These are phyloP conservation scores for Krasilnikovozyma curviuscula DNA, from an alignment of 768 basidiomycete species.

Conservation along the genomic window DNA sequence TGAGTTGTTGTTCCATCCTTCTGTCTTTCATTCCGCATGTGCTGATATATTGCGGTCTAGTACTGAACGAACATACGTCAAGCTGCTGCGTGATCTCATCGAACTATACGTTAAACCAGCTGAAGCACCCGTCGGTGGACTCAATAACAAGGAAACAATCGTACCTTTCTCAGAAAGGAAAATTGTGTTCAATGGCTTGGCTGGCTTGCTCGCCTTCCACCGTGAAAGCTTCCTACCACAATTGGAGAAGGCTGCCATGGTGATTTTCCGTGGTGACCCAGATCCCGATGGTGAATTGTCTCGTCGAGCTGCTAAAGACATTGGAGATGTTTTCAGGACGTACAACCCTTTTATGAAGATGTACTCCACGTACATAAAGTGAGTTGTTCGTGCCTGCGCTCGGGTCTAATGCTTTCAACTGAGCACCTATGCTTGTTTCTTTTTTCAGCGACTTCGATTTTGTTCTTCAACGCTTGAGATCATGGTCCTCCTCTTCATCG, in stretches of 20 bases:
- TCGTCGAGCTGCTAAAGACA: conserved; percentile 49
- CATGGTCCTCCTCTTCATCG: conserved; percentile 44
- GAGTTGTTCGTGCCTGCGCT: conserved; percentile 21
- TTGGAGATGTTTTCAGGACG: conserved; percentile 74
- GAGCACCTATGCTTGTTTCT: conserved; percentile 1
- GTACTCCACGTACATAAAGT: conserved; percentile 98
- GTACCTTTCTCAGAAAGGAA: conserved; percentile 71
- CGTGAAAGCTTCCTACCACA: conserved; percentile 80
- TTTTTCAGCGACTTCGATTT: conserved; percentile 71
- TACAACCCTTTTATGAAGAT: conserved; percentile 97
- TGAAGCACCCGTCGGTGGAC: conserved; percentile 46
- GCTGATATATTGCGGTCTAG: conserved; percentile 26
- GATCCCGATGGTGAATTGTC: conserved; percentile 60
- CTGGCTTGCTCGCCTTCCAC: conserved; percentile 79
- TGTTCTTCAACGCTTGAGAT: conserved; percentile 65
- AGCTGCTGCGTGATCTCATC: conserved; percentile 78
- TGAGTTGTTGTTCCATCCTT: conserved; percentile 30
- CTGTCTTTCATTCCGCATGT: neutral
- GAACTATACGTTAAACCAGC: conserved; percentile 88
- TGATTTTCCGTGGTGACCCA: conserved; percentile 40
- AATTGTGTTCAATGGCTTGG: conserved; percentile 77
- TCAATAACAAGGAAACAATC: conserved; percentile 59
- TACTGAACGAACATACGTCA: conserved; percentile 87
- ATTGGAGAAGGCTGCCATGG: conserved; percentile 54
- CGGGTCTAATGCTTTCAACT: neutral